These are phyloP conservation scores for Juglanconis juglandina DNA, from an alignment of 2,329 filamentous ascomycete species.

Conservation along the genomic window DNA sequence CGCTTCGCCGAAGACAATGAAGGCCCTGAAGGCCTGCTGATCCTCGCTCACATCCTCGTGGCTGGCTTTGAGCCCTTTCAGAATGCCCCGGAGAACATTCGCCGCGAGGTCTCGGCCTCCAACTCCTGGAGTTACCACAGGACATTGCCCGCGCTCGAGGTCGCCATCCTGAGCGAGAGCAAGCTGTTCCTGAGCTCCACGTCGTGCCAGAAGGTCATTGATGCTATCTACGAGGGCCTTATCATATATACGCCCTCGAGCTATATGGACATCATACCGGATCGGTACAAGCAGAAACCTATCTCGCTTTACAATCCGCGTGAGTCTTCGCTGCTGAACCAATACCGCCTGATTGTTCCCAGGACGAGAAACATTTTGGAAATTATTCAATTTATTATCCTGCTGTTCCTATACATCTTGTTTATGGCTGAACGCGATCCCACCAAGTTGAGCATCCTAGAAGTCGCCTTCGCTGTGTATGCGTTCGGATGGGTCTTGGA, in stretches of 20 bases:
- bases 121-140: constrained; percentile 48
- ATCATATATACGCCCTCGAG: constrained; percentile 79
- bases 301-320: constrained; percentile 78
- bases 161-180: constrained; percentile 79
- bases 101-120: constrained; percentile 52
- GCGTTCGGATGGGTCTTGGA: constrained; percentile 76
- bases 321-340: constrained; percentile 72
- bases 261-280: constrained; percentile 79
- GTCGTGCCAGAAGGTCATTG: constrained; percentile 76
- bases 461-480: constrained; percentile 69
- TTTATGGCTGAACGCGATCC: constrained; percentile 69
- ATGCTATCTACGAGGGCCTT: constrained; percentile 76
- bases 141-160: constrained; percentile 73
- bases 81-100: constrained; percentile 68
- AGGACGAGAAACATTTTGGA: constrained; percentile 74
- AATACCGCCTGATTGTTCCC: constrained; percentile 81
- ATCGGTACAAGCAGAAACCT: constrained; percentile 80
- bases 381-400: constrained; percentile 66
- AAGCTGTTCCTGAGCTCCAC: constrained; percentile 75
- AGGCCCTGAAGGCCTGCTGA: constrained; percentile 65
- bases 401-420: constrained; percentile 66
- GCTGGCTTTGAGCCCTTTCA: constrained; percentile 84
- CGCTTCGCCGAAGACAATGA: constrained; percentile 76
- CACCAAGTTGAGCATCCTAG: constrained; percentile 52
- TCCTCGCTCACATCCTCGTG: constrained; percentile 75